Percentiles rank a stretch among this genome's conserved stretches.
Evolutionary conservation across 2,329 filamentous ascomycete species (phyloP).

Genomic region (Fusarium tupiense): DNA sequence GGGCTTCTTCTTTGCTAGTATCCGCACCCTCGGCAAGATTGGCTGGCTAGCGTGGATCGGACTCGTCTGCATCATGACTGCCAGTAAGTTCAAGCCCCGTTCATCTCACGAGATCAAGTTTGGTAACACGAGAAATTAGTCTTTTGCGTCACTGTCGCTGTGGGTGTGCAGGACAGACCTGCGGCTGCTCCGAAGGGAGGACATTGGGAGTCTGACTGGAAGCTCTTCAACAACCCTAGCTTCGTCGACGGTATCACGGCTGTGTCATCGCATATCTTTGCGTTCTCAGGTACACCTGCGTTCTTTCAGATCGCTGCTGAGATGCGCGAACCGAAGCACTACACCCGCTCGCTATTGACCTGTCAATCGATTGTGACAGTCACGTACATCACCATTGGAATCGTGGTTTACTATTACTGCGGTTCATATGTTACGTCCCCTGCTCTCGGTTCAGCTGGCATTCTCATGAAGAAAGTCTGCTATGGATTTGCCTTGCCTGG

Average conservation of each 20-base stretch:
- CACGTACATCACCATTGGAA: constrained; percentile 46
- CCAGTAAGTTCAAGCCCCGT: constrained; percentile 9
- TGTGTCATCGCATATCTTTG: constrained; percentile 48
- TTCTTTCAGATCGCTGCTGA: constrained; percentile 48
- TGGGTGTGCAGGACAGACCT: constrained; percentile 28
- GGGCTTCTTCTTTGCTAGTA: constrained; percentile 46
- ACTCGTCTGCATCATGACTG: constrained; percentile 25
- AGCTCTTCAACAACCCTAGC: constrained; percentile 43
- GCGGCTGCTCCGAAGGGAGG: constrained; percentile 21
- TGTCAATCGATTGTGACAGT: constrained; percentile 43
- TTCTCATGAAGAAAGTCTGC: constrained; percentile 53
- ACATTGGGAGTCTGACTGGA: constrained; percentile 45
- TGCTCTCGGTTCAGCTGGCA: constrained; percentile 56
- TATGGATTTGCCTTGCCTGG: constrained; percentile 51
- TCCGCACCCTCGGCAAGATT: constrained; percentile 47
- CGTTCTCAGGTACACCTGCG: constrained; percentile 49
- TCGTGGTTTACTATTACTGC: constrained; percentile 57
- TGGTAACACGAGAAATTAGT: not conserved
- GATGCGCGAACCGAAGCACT: constrained; percentile 46
- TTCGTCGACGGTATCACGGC: constrained; percentile 48
- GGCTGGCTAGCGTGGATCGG: constrained; percentile 48
- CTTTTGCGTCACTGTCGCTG: constrained; percentile 29
- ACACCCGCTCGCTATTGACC: constrained; percentile 20
- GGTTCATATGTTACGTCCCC: constrained; percentile 58
- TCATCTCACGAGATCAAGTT: fast-evolving